Evolutionary conservation across 768 basidiomycete species (phyloP), one percentile per base, ranked within the genome.

Genomic region (Tulasnella calospora): DNA sequence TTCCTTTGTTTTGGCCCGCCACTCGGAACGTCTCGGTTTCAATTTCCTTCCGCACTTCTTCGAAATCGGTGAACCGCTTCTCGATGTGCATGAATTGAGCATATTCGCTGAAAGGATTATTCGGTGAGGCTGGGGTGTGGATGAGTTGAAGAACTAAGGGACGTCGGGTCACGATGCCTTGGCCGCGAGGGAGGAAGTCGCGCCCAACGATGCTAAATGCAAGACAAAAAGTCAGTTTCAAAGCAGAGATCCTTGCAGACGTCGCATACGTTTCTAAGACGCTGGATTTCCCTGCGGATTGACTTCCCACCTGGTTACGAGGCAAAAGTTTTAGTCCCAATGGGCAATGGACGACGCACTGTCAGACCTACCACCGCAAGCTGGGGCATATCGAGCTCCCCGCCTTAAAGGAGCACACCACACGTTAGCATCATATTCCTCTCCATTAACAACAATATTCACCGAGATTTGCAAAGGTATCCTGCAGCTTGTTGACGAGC

Each of bases 1-100:
- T 92, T 69, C 98, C 98, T 85, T 99, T 99, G 85, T 99, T 99
- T 87, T 98, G 96, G 0, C 98, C 98, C 0, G 98, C 98, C 23
- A 99, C 96, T 67, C 98, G 88, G 84, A 92, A 96, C 1, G 98
- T 99, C 87, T 99, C 98, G 83, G 94, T 92, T 85, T 99, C 98
- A 79, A 99, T 99, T 86, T 99, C 98, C 81, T 92, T 93, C 55
- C 97, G 89, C 80, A 99, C 93, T 82, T 99, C 97, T 69, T 89
- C 87, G 82, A 96, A 99, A 83, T 99, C 97, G n/a, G 95, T 96
- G 85, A 96, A 98, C 55, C 94, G 90, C 83, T 94, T 94, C 88
- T 98, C 96, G 77, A 97, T 88, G 84, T 99, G 98, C 38, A 99
- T 89, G 85, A 99, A 99, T 84, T 99, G 98, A 69, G 90, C 97